Evolutionary conservation across 495 filamentous ascomycete genomes (phyloP).

Genomic region (Aspergillus nidulans): DNA sequence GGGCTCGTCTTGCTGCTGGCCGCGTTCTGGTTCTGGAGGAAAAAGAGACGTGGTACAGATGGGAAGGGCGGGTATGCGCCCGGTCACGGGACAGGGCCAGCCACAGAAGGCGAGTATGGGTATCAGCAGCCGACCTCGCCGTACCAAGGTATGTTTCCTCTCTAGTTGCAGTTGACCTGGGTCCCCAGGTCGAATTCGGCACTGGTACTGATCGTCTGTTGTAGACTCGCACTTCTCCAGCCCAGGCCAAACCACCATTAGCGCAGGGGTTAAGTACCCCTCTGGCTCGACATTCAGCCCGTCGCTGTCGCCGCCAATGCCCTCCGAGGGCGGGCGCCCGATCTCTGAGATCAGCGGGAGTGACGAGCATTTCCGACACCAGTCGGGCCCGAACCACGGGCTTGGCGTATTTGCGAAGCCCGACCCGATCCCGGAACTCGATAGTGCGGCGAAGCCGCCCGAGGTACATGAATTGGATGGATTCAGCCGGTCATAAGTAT

Average conservation of each 20-base stretch:
- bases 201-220: neutral
- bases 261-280: neutral
- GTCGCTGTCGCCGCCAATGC: neutral
- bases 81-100: no score
- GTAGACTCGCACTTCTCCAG: slow-evolving; percentile 8
- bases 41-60: neutral
- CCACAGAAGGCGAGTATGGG: no score
- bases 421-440: neutral
- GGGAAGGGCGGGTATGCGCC: neutral
- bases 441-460: neutral
- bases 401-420: neutral
- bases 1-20: neutral
- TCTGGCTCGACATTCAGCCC: slow-evolving; percentile 2
- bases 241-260: neutral
- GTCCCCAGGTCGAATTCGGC: no score
- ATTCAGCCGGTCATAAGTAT: neutral
- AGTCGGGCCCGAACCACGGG: neutral
- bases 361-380: neutral
- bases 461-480: slow-evolving; percentile 4
- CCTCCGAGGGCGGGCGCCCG: neutral
- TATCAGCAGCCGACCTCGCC: neutral
- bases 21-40: neutral
- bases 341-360: slow-evolving; percentile 1
- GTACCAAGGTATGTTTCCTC: slow-evolving; percentile 4
- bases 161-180: neutral